Percentiles rank a stretch among this genome's conserved stretches.
phyloP scores from a whole-genome alignment of 805 yeast genomes.

The Monosporozyma yasuniensis region DNA sequence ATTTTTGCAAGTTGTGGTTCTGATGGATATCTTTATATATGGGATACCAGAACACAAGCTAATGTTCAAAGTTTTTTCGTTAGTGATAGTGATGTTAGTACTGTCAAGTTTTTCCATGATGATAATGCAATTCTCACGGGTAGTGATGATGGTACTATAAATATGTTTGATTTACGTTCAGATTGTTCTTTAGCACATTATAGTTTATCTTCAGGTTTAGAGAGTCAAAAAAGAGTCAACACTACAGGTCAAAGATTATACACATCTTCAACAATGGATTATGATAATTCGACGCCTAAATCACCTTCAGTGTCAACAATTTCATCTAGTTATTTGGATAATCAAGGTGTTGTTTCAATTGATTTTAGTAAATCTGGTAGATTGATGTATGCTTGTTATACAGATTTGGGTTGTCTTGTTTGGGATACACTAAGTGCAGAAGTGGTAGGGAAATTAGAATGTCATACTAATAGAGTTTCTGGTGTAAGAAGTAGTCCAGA shows the following conservation, averaged over 20 bases:
- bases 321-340: slow-evolving; percentile 35
- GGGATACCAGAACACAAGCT: slow-evolving; percentile 51
- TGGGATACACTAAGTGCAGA: slow-evolving; percentile 70
- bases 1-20: slow-evolving; percentile 56
- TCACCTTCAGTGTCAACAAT: slow-evolving; percentile 11
- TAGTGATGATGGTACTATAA: slow-evolving; percentile 65
- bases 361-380: slow-evolving; percentile 72
- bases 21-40: slow-evolving; percentile 56
- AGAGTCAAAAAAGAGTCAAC: slow-evolving; percentile 8
- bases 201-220: slow-evolving; percentile 20
- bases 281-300: slow-evolving; percentile 16
- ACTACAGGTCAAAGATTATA: slow-evolving; percentile 9
- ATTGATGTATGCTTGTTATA: slow-evolving; percentile 62
- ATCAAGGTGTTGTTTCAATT: slow-evolving; percentile 62
- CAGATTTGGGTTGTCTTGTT: slow-evolving; percentile 63
- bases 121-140: slow-evolving; percentile 67
- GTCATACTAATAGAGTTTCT: slow-evolving; percentile 54
- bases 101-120: slow-evolving; percentile 55
- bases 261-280: slow-evolving; percentile 20
- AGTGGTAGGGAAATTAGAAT: slow-evolving; percentile 56
- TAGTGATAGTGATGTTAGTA: slow-evolving; percentile 56
- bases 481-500: slow-evolving; percentile 60
- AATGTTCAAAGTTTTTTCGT: slow-evolving; percentile 45
- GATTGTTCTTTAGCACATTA: slow-evolving; percentile 60
- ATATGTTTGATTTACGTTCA: slow-evolving; percentile 66